Evolutionary conservation across 2,329 filamentous ascomycete species (phyloP), one percentile per base, ranked within the genome.

Genomic region (Aspergillus uvarum): DNA sequence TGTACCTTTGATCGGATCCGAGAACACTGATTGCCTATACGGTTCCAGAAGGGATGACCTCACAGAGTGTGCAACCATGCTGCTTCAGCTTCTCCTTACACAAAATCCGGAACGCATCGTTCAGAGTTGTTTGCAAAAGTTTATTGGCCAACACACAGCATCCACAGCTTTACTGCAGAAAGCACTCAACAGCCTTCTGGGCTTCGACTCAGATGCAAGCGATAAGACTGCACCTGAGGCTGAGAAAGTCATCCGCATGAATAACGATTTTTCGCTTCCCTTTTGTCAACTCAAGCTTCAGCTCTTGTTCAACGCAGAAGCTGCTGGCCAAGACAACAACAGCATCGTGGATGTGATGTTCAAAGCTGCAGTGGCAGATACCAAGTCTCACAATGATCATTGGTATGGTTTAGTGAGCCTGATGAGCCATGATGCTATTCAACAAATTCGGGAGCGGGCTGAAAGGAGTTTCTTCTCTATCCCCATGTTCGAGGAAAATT

Each of bases 271-370:
- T 59, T 80, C 78, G 10, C 69, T 80, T 26, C 75, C 77, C 5
- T 75, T 77, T 47, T 78, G 76, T 51, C 75, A 78, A 50, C 61
- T 79, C 59, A 78, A 79, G 59, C 67, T 79, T 11, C 75, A 77
- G 56, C 63, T 76, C n/a, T 64, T 77, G 16, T 77, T 79, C 61
- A 70, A 71, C 35, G 68, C 67, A 21, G 71, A 71, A 22, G 60
- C 70, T 8, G 65, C 66, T 19, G 62, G 66, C 7, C 65, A 70
- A 6, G 67, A 71, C 19, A 71, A 65, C 54, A 71, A 67, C 42
- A 68, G 62, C 24, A 71, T 79, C 26, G 69, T 77, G 42, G 74
- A 79, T 59, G 67, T 74, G 24, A 72, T 78, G 68, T 78, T 78
- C 63, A 75, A 74, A 56, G 72, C 72, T 24, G 74, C 75, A 19